Conservation (phyloP, 106 monocot genomes). For the Agapanthus africanus region DNA sequence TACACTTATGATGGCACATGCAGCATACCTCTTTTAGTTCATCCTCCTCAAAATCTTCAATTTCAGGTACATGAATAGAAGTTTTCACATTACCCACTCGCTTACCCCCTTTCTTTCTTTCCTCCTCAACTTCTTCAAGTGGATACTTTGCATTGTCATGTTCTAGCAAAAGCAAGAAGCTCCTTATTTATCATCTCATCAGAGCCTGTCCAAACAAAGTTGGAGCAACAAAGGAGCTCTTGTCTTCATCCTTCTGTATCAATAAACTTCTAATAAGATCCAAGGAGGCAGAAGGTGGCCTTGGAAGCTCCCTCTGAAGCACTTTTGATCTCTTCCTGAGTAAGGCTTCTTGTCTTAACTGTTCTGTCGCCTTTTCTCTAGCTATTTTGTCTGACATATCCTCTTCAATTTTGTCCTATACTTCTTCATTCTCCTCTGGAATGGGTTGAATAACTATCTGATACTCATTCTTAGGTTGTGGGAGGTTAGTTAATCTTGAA, state of each 20-base stretch:
- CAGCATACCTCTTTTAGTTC: constrained; percentile 72
- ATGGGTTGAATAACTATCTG: constrained; percentile 68
- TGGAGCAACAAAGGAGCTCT: constrained; percentile 87
- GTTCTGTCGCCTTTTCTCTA: constrained; percentile 70
- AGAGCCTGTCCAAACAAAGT: constrained; percentile 85
- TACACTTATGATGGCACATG: background rate
- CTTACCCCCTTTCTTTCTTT: constrained; percentile 64
- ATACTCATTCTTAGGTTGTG: constrained; percentile 88
- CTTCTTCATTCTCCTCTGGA: constrained; percentile 75
- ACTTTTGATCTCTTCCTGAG: constrained; percentile 95
- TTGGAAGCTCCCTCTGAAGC: constrained; percentile 84
- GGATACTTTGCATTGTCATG: constrained; percentile 95
- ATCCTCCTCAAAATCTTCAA: constrained; percentile 80
- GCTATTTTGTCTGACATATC: constrained; percentile 92
- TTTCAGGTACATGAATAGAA: constrained; percentile 30
- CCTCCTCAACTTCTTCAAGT: constrained; percentile 52
- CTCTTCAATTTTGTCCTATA: constrained; percentile 69
- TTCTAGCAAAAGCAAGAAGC: constrained; percentile 61
- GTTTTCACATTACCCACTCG: constrained; percentile 45
- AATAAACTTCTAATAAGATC: constrained; percentile 59
- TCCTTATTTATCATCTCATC: constrained; percentile 93
- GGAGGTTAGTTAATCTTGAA: constrained; percentile 57
- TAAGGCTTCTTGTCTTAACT: constrained; percentile 64
- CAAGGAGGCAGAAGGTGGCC: constrained; percentile 66
- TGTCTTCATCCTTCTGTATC: constrained; percentile 53